Percentiles rank a stretch among this genome's conserved stretches.
These are phyloP conservation scores for Cicer bijugum DNA, from an alignment of 306 rosid genomes.

Conservation along the genomic window DNA sequence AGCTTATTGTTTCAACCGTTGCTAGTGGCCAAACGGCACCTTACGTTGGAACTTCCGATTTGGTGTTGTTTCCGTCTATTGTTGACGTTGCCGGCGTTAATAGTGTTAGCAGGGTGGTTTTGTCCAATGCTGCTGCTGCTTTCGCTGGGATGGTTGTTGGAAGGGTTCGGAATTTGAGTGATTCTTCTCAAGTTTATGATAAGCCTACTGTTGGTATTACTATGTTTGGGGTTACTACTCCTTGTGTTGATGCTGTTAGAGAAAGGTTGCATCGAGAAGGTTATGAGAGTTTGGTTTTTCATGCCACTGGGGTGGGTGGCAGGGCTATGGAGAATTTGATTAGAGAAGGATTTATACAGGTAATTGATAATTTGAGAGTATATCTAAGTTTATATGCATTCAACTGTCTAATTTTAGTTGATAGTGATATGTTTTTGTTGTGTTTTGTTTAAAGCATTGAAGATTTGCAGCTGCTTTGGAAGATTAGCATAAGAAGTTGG, in stretches of 20 bases:
- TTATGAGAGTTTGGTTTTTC: conserved; percentile 82
- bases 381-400: conserved; percentile 19
- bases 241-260: conserved; percentile 69
- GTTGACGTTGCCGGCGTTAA: conserved; percentile 85
- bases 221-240: conserved; percentile 93
- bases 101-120: conserved; percentile 72
- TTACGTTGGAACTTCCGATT: conserved; percentile 77
- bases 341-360: conserved; percentile 87
- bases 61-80: conserved; percentile 74
- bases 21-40: conserved; percentile 91
- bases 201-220: conserved; percentile 79
- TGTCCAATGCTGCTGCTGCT: conserved; percentile 82
- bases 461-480: background rate
- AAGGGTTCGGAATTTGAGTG: conserved; percentile 54
- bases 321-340: conserved; percentile 94
- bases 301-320: conserved; percentile 96
- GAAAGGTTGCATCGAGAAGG: conserved; percentile 78
- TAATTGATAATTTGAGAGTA: conserved; percentile 30
- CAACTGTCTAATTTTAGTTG: conserved; percentile 11
- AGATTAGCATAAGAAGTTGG: conserved; percentile 7
- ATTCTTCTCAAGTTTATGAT: conserved; percentile 47
- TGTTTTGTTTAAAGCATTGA: background rate
- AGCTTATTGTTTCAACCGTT: conserved; percentile 82
- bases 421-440: conserved; percentile 5
- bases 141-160: conserved; percentile 90